A percentile compares a stretch with the other conserved stretches of the same genome.
Conservation (phyloP, 768 basidiomycete genomes). For the Phaffia australis region DNA sequence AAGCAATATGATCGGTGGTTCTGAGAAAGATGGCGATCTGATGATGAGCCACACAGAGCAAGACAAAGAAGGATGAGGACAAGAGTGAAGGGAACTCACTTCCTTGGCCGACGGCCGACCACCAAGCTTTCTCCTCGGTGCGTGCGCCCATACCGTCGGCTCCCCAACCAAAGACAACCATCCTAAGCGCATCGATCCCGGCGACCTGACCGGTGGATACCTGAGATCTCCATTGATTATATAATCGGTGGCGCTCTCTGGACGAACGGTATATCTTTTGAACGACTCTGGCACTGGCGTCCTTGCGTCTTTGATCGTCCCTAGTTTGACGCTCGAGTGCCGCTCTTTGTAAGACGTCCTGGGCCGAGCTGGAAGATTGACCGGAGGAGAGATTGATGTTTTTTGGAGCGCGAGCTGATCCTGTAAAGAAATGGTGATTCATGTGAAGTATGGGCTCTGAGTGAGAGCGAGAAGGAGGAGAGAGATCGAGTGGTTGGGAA, state of each 20-base stretch:
- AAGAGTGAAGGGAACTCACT: slow-evolving; percentile 4
- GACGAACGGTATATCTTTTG: slow-evolving; percentile 1
- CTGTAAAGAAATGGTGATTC: neutral
- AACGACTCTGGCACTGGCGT: neutral
- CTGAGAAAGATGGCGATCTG: neutral
- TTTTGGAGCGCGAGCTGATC: slow-evolving; percentile 2
- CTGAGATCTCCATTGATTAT: neutral
- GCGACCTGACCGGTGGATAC: neutral
- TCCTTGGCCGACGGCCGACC: neutral
- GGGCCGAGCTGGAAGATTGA: neutral
- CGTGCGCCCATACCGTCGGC: neutral
- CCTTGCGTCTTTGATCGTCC: slow-evolving; percentile 1
- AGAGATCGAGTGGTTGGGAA: too few relatives aligned
- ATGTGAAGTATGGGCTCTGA: too few relatives aligned
- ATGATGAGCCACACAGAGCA: neutral
- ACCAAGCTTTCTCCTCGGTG: neutral
- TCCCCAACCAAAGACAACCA: slow-evolving; percentile 6
- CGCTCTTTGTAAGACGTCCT: neutral
- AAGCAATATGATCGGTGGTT: slow-evolving; percentile 17
- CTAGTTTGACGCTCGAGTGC: neutral
- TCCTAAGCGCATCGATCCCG: slow-evolving; percentile 9
- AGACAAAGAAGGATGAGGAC: too few relatives aligned
- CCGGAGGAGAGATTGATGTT: slow-evolving; percentile 23
- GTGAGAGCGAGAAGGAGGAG: too few relatives aligned
- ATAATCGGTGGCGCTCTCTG: neutral